Percentiles rank a stretch among this genome's conserved stretches.
Conservation (phyloP, 306 rosid genomes). For the Glycine tomentella region DNA sequence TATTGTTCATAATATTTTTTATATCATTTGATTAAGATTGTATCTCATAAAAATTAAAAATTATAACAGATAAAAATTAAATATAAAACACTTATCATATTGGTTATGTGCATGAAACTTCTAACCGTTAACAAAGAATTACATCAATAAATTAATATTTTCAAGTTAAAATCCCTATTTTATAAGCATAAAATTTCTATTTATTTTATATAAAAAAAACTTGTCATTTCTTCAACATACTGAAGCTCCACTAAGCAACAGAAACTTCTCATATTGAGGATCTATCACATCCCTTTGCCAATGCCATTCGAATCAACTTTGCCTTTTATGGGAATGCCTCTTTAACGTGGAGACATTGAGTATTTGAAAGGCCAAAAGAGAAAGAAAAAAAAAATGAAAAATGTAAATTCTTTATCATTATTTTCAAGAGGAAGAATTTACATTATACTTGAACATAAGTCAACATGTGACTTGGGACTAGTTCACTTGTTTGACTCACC, state of each 20-base stretch:
- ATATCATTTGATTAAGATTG: too few relatives aligned
- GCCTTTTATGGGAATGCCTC: not conserved
- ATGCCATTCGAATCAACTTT: not conserved
- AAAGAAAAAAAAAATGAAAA: not conserved
- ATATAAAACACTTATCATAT: not conserved
- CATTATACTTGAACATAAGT: not conserved
- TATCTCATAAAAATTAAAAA: too few relatives aligned
- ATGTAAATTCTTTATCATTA: not conserved
- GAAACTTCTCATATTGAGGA: too few relatives aligned
- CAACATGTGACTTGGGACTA: slow-evolving; percentile 1
- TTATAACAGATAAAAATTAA: too few relatives aligned
- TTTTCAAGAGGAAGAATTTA: not conserved
- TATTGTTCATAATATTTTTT: too few relatives aligned
- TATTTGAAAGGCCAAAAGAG: not conserved
- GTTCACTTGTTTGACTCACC: not conserved
- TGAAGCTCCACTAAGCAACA: not conserved
- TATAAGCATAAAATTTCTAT: not conserved
- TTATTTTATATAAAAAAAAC: not conserved
- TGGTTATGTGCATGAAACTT: too few relatives aligned
- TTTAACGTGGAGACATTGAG: not conserved
- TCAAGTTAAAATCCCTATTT: not conserved
- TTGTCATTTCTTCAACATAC: not conserved
- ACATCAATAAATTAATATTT: not conserved
- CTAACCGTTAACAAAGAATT: not conserved
- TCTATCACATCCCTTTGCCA: too few relatives aligned